Evolutionary conservation across 305 asterid species (phyloP).

Genomic region (Fraxinus sp.): DNA sequence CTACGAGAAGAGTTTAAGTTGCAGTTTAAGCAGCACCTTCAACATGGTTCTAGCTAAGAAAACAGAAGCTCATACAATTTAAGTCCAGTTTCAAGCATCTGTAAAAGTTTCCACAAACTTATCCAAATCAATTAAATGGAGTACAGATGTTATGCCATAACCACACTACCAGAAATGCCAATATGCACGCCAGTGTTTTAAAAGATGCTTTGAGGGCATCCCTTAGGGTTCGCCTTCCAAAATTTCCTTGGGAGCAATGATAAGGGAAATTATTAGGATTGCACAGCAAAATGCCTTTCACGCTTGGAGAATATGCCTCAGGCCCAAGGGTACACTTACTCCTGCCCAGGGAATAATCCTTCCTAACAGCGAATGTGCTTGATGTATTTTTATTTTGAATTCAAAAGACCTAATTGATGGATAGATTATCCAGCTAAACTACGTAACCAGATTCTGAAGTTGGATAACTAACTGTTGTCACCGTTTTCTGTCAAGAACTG

Average conservation of each 20-base stretch:
- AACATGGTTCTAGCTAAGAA: conserved; percentile 1
- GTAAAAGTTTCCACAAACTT: background rate
- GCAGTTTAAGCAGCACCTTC: conserved; percentile 18
- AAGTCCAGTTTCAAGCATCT: conserved; percentile 9
- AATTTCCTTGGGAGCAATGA: background rate
- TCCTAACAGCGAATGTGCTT: background rate
- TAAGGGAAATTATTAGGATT: background rate
- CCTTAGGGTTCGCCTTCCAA: background rate
- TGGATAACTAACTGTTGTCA: background rate
- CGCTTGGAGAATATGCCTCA: background rate
- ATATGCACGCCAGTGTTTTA: background rate
- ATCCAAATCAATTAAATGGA: background rate
- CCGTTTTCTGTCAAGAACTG: background rate
- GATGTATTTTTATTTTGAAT: background rate
- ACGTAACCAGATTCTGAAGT: background rate
- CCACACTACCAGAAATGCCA: background rate
- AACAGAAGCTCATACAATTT: conserved; percentile 17
- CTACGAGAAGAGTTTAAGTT: background rate
- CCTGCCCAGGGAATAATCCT: background rate
- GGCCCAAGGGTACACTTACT: background rate
- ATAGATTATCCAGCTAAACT: background rate
- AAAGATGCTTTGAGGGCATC: background rate
- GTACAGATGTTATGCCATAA: background rate
- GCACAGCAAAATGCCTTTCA: background rate
- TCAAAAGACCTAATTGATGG: background rate